These are phyloP conservation scores for Rachicladosporium sp. DNA, from an alignment of 2,329 filamentous ascomycete genomes.

Conservation along the genomic window DNA sequence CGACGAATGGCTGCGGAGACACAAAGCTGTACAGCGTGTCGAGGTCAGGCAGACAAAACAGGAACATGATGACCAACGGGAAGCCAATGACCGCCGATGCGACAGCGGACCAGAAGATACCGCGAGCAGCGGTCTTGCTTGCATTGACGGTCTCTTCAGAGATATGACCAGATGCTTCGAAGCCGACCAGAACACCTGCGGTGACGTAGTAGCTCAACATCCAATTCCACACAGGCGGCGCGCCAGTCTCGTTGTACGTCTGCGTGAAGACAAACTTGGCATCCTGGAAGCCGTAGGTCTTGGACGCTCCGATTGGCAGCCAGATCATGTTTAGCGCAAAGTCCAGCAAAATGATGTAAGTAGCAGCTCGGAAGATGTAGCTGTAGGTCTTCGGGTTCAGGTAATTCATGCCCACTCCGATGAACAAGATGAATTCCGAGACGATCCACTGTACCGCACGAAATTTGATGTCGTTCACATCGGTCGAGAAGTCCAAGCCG, in stretches of 20 bases:
- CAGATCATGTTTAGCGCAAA: conserved; percentile 49
- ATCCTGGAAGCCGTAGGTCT: conserved; percentile 47
- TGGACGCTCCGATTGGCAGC: conserved; percentile 45
- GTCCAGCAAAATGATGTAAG: conserved; percentile 42
- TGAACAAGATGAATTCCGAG: conserved; percentile 31
- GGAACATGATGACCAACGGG: conserved; percentile 44
- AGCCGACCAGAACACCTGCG: conserved; percentile 48
- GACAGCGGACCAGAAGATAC: conserved; percentile 49
- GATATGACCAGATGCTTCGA: conserved; percentile 49
- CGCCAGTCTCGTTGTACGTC: conserved; percentile 41
- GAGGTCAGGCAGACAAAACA: conserved; percentile 46
- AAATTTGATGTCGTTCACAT: conserved; percentile 41
- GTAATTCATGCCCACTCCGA: conserved; percentile 28
- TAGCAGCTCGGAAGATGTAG: conserved; percentile 40
- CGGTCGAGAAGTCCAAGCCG: conserved; percentile 42
- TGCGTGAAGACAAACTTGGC: conserved; percentile 48
- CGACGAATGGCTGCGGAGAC: conserved; percentile 47
- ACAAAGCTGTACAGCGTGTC: conserved; percentile 40
- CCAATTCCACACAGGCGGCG: conserved; percentile 49
- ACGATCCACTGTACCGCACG: conserved; percentile 50
- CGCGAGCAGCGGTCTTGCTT: conserved; percentile 41
- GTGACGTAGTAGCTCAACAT: conserved; percentile 50
- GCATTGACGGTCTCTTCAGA: conserved; percentile 51
- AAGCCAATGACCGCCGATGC: conserved; percentile 45
- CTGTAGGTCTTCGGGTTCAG: conserved; percentile 31